These are phyloP conservation scores for Ajuga reptans DNA, from an alignment of 305 asterid genomes.

Conservation along the genomic window DNA sequence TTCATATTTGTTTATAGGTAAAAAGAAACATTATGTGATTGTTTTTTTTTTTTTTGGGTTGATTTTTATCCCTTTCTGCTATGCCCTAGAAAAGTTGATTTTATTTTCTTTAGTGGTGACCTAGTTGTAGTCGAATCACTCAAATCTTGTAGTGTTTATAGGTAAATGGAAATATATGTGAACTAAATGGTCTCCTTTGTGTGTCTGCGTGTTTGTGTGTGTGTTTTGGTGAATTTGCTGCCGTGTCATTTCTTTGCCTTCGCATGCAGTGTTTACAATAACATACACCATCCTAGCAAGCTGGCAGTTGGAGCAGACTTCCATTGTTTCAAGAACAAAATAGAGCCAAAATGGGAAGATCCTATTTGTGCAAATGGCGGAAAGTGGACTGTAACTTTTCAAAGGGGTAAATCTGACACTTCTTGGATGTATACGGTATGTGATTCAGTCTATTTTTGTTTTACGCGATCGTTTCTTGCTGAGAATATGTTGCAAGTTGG, in stretches of 20 bases:
- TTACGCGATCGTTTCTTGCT: not conserved
- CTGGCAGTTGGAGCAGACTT: conserved; percentile 63
- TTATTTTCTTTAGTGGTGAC: not conserved
- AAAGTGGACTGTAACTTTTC: conserved; percentile 60
- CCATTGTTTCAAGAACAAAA: conserved; percentile 74
- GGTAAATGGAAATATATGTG: no score
- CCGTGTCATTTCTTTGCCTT: conserved; percentile 2
- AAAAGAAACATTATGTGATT: no score
- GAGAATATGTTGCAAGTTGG: not conserved
- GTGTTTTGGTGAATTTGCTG: not conserved
- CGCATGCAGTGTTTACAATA: conserved; percentile 64
- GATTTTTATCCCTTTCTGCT: not conserved
- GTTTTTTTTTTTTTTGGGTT: not conserved
- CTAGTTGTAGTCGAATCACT: not conserved
- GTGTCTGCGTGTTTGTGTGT: no score
- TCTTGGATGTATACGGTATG: conserved; percentile 80
- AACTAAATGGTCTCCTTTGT: no score
- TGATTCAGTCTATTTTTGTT: conserved; percentile 6
- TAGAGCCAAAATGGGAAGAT: conserved; percentile 93
- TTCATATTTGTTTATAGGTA: not conserved
- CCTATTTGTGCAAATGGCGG: conserved; percentile 95
- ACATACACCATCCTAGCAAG: conserved; percentile 75
- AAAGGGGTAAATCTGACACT: conserved; percentile 64
- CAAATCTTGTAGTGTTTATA: not conserved
- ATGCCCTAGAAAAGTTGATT: not conserved